Base-by-base conservation (phyloP, 1,284 basidiomycete species). In the Megacollybia platyphylla region DNA sequence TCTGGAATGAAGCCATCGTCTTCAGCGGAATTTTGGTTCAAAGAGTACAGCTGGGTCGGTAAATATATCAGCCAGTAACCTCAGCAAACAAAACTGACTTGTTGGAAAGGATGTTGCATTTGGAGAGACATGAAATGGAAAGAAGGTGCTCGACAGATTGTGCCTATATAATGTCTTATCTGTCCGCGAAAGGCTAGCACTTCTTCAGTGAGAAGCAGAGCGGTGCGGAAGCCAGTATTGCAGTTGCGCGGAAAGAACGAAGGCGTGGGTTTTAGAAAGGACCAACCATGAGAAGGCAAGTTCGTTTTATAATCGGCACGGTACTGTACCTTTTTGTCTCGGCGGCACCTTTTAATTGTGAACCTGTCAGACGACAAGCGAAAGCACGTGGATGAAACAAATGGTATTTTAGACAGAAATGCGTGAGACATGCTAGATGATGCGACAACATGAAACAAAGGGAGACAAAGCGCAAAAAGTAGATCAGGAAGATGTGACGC, bases 401-500 rank as follows among this genome's bases (percentile, higher is more conserved):
- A 34, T 34, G 31, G 7, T 11, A 34, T 15, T 15, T 11, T 34
- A 15, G 11, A 11, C 31, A 11, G 15, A 34, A 34, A 11, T 15
- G 31, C 11, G 15, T 34, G 15, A 34, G 31, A 24, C 15, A 34
- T 34, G 31, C 31, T 11, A 34, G 6, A 34, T 15, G 11, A 7
- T 34, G 31, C 31, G 11, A 15, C 31, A 6, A 34, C 31, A 34
- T 11, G 15, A 34, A 34, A 11, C 11, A 34, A 34, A 34, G 31
- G 30, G 13, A 31, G 13, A 13, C 30, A 13, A 13, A 31, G 30
- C 8, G 30, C 31, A 6, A 34, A 11, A 34, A 15, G 15, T 11
- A 34, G 15, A 34, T 34, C 31, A 34, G 10, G 31, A 24, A 4
- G 31, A 34, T 4, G 31, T 34, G 49, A 48, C 8, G 45, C 46